These are phyloP conservation scores for Brassica balearica DNA, from an alignment of 441 rosid species.

Conservation along the genomic window DNA sequence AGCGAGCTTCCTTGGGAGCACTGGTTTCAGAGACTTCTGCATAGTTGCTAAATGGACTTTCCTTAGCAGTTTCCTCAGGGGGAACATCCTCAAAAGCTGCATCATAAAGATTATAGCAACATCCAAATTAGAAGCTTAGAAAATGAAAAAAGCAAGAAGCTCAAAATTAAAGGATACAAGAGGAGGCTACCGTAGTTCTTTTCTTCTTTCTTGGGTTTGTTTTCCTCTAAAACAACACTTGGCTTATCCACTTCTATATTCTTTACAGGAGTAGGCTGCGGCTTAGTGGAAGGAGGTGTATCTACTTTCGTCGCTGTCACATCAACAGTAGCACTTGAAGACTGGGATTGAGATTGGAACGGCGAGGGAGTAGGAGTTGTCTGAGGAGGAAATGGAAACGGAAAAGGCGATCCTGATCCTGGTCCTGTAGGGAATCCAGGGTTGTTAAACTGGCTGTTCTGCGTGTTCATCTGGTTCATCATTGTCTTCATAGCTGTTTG, in stretches of 20 bases:
- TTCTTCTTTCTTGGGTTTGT: constrained; percentile 54
- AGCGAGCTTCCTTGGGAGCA: constrained; percentile 59
- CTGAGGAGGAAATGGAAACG: constrained; percentile 63
- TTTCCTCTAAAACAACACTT: constrained; percentile 49
- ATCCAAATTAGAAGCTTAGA: constrained; percentile 6
- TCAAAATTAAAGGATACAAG: neutral
- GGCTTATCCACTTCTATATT: constrained; percentile 52
- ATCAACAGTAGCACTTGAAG: constrained; percentile 66
- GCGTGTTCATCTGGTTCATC: constrained; percentile 89
- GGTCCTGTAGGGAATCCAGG: constrained; percentile 55
- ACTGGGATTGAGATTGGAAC: constrained; percentile 53
- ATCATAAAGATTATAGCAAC: constrained; percentile 39
- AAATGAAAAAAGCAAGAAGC: constrained; percentile 17
- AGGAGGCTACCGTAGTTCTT: constrained; percentile 68
- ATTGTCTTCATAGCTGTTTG: constrained; percentile 92
- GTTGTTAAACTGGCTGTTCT: constrained; percentile 63
- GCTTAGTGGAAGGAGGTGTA: constrained; percentile 50
- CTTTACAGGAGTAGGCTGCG: constrained; percentile 37
- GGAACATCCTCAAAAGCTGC: constrained; percentile 92
- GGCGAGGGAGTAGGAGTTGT: constrained; percentile 52
- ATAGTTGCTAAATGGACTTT: constrained; percentile 69
- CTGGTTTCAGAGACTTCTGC: constrained; percentile 60
- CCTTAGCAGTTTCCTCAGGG: constrained; percentile 70
- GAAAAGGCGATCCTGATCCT: constrained; percentile 51
- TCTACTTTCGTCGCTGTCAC: constrained; percentile 67